These are phyloP conservation scores for Coemansia sp. DNA, from an alignment of 192 early-diverging fungal genomes.

Conservation along the genomic window DNA sequence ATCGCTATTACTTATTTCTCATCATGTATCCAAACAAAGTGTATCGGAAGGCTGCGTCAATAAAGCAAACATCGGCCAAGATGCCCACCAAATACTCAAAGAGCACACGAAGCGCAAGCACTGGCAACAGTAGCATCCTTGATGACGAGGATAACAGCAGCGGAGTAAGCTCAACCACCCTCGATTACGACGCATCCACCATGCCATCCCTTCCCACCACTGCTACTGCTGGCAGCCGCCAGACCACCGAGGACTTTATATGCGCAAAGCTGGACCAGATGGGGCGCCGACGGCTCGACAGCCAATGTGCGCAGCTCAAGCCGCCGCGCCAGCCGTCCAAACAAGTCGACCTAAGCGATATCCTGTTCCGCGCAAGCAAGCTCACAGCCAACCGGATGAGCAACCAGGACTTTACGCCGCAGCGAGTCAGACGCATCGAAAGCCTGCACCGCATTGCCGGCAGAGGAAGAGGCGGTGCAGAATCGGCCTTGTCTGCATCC, in stretches of 20 bases:
- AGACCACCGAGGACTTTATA: conserved; percentile 17
- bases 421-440: conserved; percentile 17
- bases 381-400: conserved; percentile 27
- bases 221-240: background rate
- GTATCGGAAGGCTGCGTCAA: background rate
- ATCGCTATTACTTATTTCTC: background rate
- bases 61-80: background rate
- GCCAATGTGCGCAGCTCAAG: conserved; percentile 24
- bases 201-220: background rate
- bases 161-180: background rate
- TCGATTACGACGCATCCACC: background rate
- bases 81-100: background rate
- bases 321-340: conserved; percentile 8
- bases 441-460: conserved; percentile 25
- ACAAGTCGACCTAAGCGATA: conserved; percentile 34
- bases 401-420: conserved; percentile 42
- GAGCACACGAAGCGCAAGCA: conserved; percentile 2
- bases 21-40: background rate
- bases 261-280: conserved; percentile 36
- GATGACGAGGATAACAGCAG: background rate
- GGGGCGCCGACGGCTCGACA: conserved; percentile 28
- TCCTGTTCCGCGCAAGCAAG: conserved; percentile 28
- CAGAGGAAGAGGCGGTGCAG: background rate
- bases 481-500: background rate
- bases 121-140: background rate